phyloP scores from a whole-genome alignment of 768 basidiomycete genomes.

The Pulveroboletus sp. region DNA sequence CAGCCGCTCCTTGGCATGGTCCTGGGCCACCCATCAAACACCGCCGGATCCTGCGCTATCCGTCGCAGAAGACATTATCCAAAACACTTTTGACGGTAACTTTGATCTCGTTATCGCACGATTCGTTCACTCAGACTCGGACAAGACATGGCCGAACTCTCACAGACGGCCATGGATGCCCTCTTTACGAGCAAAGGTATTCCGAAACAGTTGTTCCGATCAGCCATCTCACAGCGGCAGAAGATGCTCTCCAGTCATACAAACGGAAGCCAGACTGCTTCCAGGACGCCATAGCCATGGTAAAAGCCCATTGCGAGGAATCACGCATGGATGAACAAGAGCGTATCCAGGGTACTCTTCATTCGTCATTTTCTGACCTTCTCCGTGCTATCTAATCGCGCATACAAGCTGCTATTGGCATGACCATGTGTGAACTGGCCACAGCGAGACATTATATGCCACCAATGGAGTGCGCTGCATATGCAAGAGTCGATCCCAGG shows the following conservation, averaged over 20 bases:
- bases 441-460: constrained; percentile 66
- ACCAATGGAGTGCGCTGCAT: constrained; percentile 59
- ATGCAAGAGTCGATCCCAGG: constrained; percentile 5
- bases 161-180: constrained; percentile 19
- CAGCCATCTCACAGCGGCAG: constrained; percentile 7
- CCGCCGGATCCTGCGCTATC: constrained; percentile 12
- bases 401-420: constrained; percentile 64
- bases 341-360: constrained; percentile 52
- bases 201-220: constrained; percentile 3
- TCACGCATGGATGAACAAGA: constrained; percentile 59
- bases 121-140: constrained; percentile 11
- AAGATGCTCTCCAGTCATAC: constrained; percentile 44
- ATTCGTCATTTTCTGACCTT: not conserved
- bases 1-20: constrained; percentile 23
- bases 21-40: constrained; percentile 27
- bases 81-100: constrained; percentile 23
- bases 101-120: constrained; percentile 6
- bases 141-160: constrained; percentile 15
- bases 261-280: constrained; percentile 61
- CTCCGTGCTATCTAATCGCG: constrained; percentile 9
- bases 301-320: constrained; percentile 51
- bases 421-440: constrained; percentile 79
- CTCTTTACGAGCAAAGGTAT: constrained; percentile 16
- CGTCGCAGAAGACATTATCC: constrained; percentile 4
- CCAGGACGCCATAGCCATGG: constrained; percentile 45